Evolutionary conservation across 73 alveolate genomes (phyloP), one percentile per base, ranked within the genome.

Genomic region (Durusdinium trenchii): DNA sequence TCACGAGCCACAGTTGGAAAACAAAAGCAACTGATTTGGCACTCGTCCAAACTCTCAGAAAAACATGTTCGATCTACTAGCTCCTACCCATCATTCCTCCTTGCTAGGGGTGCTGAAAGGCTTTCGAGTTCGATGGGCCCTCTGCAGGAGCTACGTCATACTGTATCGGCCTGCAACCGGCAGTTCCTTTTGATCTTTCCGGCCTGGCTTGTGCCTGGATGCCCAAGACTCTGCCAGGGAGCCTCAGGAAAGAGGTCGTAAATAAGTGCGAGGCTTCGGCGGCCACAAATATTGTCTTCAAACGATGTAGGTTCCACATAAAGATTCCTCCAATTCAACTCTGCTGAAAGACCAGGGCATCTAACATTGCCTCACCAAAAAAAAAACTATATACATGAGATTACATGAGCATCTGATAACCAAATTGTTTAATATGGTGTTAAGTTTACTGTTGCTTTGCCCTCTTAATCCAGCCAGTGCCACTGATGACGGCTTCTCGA

Each of bases 161-260:
- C 73, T 23, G 3, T 32, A 23, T 60, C 73, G 30, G 18, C 4
- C 54, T 52, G 20, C 28, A 73, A 1, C 84, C 51, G 46, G 35
- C 32, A 38, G 69, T 23, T 23, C 69, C 32, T 12, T 23, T 14
- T 10, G n/a, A 6, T n/a, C 69, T 47, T 1, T n/a, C 5, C 16
- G 26, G 28, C 91, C 91, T 81, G 50, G 71, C 71, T 30, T 43
- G 50, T 48, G 91, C 69, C 69, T 64, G 9, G 91, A n/a, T 5
- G 91, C 91, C 91, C 91, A 81, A n/a, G 91, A 43, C 48, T 81
- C 91, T 0, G 91, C 91, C 71, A 81, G 71, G 18, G 91, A 47
- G 69, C 91, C 91, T 81, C 38, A 42, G 84, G 84, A n/a, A n/a
- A n/a, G n/a, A n/a, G n/a, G n/a, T n/a, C n/a, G n/a, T n/a, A n/a